These are phyloP conservation scores for Trichoderma endophyticum DNA, from an alignment of 2,329 filamentous ascomycete genomes.

Conservation along the genomic window DNA sequence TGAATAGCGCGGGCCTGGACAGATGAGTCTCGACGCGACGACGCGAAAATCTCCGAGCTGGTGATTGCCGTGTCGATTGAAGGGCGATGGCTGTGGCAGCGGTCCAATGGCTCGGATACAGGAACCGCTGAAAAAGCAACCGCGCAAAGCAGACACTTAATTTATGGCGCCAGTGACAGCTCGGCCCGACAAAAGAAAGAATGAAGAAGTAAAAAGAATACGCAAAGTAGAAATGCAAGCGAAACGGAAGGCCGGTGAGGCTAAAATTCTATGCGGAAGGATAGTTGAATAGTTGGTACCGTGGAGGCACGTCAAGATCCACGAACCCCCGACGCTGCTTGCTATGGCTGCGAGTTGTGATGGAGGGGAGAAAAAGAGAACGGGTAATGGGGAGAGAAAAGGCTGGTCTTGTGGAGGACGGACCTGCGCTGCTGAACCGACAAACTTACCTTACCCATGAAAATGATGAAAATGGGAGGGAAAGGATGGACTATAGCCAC, in stretches of 20 bases:
- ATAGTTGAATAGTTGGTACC: not conserved
- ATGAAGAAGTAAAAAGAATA: not conserved
- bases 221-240: not conserved
- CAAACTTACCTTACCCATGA: constrained; percentile 44
- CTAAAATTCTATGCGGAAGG: constrained; percentile 7
- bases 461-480: constrained; percentile 39
- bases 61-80: not conserved
- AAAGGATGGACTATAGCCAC: constrained; percentile 34
- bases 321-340: constrained; percentile 30
- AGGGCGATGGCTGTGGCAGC: not conserved
- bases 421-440: constrained; percentile 38
- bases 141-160: constrained; percentile 11
- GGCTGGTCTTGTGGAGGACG: constrained; percentile 39
- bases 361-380: constrained; percentile 34
- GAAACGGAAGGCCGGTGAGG: constrained; percentile 2
- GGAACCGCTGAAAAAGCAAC: not conserved
- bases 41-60: not conserved
- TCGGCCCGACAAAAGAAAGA: not conserved
- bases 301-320: constrained; percentile 10
- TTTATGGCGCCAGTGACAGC: not conserved
- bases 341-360: constrained; percentile 26
- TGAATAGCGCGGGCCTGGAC: constrained; percentile 7
- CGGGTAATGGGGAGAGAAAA: constrained; percentile 40
- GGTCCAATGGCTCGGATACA: constrained; percentile 13
- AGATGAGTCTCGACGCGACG: constrained; percentile 15